Percentiles rank a stretch among this genome's conserved stretches.
phyloP scores from a whole-genome alignment of 192 early-diverging fungal genomes.

The Rhizophagus prolifer region DNA sequence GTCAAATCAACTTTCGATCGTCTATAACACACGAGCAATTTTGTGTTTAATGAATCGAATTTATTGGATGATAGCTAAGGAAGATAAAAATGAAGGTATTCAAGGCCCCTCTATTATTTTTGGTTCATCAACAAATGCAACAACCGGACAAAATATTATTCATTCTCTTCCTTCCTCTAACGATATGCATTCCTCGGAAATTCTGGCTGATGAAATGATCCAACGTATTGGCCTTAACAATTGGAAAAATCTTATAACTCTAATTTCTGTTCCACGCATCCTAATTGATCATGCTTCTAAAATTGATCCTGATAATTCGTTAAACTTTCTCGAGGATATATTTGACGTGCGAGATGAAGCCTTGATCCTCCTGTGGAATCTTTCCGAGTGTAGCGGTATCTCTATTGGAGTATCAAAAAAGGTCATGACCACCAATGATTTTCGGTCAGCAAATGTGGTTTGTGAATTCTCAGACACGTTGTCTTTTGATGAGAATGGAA shows the following conservation, averaged over 20 bases:
- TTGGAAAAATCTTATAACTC: not conserved
- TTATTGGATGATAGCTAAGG: no score
- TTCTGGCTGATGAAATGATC: not conserved
- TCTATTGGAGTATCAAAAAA: constrained; percentile 3
- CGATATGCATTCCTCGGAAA: not conserved
- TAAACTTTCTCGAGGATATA: not conserved
- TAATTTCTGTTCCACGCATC: not conserved
- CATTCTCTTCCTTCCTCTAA: not conserved
- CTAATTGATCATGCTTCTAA: not conserved
- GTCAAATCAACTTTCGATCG: not conserved
- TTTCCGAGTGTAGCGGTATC: not conserved
- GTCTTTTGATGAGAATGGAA: not conserved
- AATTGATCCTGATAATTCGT: constrained; percentile 7
- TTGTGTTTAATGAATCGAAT: no score
- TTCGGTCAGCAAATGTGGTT: not conserved
- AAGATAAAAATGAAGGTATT: no score
- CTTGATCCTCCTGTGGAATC: not conserved
- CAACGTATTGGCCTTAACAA: constrained; percentile 5
- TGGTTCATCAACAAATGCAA: not conserved
- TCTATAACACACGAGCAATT: no score
- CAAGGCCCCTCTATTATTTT: not conserved
- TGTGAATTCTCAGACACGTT: not conserved
- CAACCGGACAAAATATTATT: not conserved
- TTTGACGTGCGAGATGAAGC: not conserved
- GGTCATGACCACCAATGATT: not conserved